Evolutionary conservation across 208 protist genomes (phyloP), one percentile per base, ranked within the genome.

Genomic region (Wallacemonas rigidus): DNA sequence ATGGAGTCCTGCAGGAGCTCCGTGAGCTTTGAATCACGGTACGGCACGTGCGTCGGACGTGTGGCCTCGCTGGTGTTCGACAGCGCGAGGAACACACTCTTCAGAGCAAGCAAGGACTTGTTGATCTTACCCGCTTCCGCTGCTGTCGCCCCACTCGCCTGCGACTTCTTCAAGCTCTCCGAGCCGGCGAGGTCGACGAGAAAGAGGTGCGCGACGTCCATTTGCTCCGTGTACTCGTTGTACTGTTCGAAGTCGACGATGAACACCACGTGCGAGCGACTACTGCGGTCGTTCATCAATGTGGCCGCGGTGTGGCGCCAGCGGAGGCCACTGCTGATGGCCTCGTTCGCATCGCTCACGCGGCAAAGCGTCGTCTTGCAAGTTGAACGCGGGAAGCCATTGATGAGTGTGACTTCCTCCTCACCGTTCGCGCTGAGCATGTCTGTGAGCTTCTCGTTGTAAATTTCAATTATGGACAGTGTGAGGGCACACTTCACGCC

Each of bases 181-280:
- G 92, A 97, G 17, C 94, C 97, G 7, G 98, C 98, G 14, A 99
- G 83, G 79, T 99, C 98, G 7, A 99, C 96, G 75, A 99, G 89
- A 77, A 98, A 95, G 48, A 99, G 94, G 76, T 98, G 96, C 17
- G 92, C 87, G 40, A 97, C 90, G 45, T 98, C 91, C 8, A 91
- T 92, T 71, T 91, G 83, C 36, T 96, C 86, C 2, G 91, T 95
- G 79, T 89, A 96, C 14, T 83, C 83, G 72, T 97, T 93, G 58
- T 82, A 85, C 69, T 94, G 83, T 72, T 96, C 86, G 43, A 95
- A 70, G 47, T 95, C 98, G 83, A 89, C 91, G 15, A 95, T 98
- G 51, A 99, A 92, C 51, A 99, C 96, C 69, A 97, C 96, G 77
- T 99, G 98, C 1, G 96, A 98, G n/a, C 98, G 92, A 74, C 90